Conservation (phyloP, 192 early-diverging fungal species). For the Entomortierella chlamydospora region DNA sequence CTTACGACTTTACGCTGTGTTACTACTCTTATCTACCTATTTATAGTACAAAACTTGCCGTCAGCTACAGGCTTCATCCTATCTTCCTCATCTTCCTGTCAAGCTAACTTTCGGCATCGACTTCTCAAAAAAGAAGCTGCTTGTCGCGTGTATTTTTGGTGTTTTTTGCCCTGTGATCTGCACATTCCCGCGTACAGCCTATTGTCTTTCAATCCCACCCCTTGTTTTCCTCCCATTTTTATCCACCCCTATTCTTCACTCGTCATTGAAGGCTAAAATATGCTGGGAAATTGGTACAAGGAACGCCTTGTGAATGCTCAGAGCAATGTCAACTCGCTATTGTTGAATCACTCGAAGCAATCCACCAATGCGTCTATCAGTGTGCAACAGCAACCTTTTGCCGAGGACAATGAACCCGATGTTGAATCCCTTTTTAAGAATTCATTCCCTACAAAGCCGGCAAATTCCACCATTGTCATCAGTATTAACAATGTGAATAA, state of each 20-base stretch:
- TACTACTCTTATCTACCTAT: too few relatives aligned
- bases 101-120: too few relatives aligned
- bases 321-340: constrained; percentile 31
- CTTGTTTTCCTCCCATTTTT: not conserved
- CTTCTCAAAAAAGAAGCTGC: not conserved
- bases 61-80: too few relatives aligned
- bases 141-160: not conserved
- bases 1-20: too few relatives aligned
- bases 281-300: constrained; percentile 54
- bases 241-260: too few relatives aligned
- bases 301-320: constrained; percentile 41
- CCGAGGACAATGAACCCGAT: constrained; percentile 22
- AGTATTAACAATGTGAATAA: not conserved
- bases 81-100: too few relatives aligned
- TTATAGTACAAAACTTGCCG: too few relatives aligned
- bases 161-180: not conserved
- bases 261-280: not conserved
- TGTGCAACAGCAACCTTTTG: constrained; percentile 6
- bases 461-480: not conserved
- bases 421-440: constrained; percentile 13
- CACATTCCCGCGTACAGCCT: not conserved
- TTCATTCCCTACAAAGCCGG: constrained; percentile 13
- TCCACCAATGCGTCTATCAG: not conserved
- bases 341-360: constrained; percentile 38
- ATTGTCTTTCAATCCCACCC: not conserved